These are phyloP conservation scores for Scytalidium sp. DNA, from an alignment of 2,329 filamentous ascomycete genomes.

Conservation along the genomic window DNA sequence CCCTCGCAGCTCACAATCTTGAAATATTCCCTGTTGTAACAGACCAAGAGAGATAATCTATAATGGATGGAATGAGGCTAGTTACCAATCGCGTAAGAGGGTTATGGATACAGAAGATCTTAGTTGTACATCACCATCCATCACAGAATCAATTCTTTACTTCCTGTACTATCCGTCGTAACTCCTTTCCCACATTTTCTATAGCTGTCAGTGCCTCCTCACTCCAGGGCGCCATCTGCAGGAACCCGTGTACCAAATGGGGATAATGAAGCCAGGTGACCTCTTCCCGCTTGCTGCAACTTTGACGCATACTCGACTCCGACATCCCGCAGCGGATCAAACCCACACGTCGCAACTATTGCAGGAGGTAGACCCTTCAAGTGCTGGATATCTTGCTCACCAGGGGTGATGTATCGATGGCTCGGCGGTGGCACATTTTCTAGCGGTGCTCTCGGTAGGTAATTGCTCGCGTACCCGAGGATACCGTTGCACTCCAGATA, in stretches of 20 bases:
- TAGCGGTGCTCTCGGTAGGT: slow-evolving; percentile 23
- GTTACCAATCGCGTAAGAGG: too few species aligned
- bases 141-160: too few species aligned
- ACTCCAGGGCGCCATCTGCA: slow-evolving; percentile 31
- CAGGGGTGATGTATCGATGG: slow-evolving; percentile 27
- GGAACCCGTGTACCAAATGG: slow-evolving; percentile 21
- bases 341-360: slow-evolving; percentile 30
- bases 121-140: too few species aligned
- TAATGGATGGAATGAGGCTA: too few species aligned
- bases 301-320: slow-evolving; percentile 28
- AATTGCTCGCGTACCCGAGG: slow-evolving; percentile 32
- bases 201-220: slow-evolving; percentile 18
- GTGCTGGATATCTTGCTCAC: slow-evolving; percentile 23
- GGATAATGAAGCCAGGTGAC: slow-evolving; percentile 16
- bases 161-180: too few species aligned
- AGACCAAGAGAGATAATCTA: too few species aligned
- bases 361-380: slow-evolving; percentile 23
- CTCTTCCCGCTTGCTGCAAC: slow-evolving; percentile 25
- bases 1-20: too few species aligned
- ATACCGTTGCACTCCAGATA: slow-evolving; percentile 32
- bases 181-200: slow-evolving; percentile 1
- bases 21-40: too few species aligned
- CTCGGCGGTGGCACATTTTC: slow-evolving; percentile 19
- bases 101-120: too few species aligned
- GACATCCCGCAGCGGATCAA: slow-evolving; percentile 29